Percentiles rank a stretch among this genome's conserved stretches.
Evolutionary conservation across 2,329 filamentous ascomycete species (phyloP).

Genomic region (Didymella pinodella): DNA sequence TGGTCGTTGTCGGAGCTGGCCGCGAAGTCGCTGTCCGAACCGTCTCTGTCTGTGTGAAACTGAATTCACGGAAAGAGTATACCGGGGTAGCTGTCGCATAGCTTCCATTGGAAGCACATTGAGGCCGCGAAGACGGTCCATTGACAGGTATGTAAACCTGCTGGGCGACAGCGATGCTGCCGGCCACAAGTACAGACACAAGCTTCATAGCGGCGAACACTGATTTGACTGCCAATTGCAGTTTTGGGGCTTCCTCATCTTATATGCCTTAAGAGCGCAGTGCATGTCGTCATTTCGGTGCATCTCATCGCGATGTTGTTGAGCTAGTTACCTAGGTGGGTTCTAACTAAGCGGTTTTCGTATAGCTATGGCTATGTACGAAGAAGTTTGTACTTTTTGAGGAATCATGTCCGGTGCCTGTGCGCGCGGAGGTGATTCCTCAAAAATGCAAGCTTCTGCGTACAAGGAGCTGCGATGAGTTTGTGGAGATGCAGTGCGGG

Average conservation of each 20-base stretch:
- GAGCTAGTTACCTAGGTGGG: background rate
- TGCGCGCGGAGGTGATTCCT: no score
- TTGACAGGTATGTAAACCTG: slow-evolving; percentile 48
- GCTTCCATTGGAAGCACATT: slow-evolving; percentile 37
- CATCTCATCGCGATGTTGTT: slow-evolving; percentile 1
- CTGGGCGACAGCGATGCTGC: slow-evolving; percentile 35
- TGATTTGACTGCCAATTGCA: background rate
- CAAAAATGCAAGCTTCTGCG: no score
- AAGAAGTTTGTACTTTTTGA: no score
- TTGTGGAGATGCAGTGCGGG: slow-evolving; percentile 12
- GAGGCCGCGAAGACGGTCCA: slow-evolving; percentile 38
- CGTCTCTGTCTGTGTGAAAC: slow-evolving; percentile 53
- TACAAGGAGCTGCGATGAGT: background rate
- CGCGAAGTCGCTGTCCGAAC: slow-evolving; percentile 50
- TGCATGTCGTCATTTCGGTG: slow-evolving; percentile 10
- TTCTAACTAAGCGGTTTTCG: background rate
- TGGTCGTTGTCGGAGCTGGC: slow-evolving; percentile 43
- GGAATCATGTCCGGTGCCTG: no score
- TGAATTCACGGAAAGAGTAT: slow-evolving; percentile 44
- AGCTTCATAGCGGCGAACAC: slow-evolving; percentile 23
- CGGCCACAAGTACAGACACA: slow-evolving; percentile 17
- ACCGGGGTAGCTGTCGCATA: slow-evolving; percentile 40
- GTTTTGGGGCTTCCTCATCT: background rate
- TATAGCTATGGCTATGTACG: background rate
- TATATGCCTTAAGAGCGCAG: background rate